Conservation (phyloP, 768 basidiomycete species). For the Tulasnella sp. region DNA sequence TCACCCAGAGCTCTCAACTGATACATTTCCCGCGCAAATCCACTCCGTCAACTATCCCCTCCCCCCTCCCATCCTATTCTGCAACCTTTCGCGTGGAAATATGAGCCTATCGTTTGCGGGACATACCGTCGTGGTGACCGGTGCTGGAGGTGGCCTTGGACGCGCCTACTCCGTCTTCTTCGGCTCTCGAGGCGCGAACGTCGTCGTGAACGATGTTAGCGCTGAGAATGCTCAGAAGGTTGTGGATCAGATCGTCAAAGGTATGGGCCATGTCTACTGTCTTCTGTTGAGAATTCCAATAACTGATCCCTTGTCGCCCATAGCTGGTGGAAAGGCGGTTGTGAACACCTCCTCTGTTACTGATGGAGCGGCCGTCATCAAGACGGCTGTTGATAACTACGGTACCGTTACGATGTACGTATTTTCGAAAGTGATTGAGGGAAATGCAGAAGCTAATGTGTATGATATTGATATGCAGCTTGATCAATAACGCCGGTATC, state of each 20-base stretch:
- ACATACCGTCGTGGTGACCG: constrained; percentile 89
- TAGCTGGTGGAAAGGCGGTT: constrained; percentile 84
- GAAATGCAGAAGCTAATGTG: not conserved
- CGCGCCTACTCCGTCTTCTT: constrained; percentile 82
- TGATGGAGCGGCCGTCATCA: constrained; percentile 78
- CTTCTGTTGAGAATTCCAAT: not conserved
- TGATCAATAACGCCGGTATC: constrained; percentile 96
- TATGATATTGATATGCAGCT: constrained; percentile 25
- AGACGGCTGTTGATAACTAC: constrained; percentile 76
- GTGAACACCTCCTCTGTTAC: constrained; percentile 77
- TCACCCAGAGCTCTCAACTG: not conserved
- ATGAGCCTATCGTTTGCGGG: constrained; percentile 48
- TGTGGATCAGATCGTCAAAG: constrained; percentile 75
- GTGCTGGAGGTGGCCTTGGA: constrained; percentile 91
- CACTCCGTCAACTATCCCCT: not conserved
- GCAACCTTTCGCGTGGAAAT: not conserved
- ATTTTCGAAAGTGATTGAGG: not conserved
- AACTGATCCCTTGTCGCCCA: not conserved
- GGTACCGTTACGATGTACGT: constrained; percentile 58
- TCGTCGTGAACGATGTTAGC: constrained; percentile 94
- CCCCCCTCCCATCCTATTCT: not conserved
- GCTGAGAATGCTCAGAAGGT: constrained; percentile 81
- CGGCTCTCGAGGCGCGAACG: constrained; percentile 85
- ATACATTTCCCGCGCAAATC: not conserved
- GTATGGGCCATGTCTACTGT: constrained; percentile 32